Evolutionary conservation across 2,329 filamentous ascomycete genomes (phyloP), one percentile per base, ranked within the genome.

Genomic region (Trichoderma sp.): DNA sequence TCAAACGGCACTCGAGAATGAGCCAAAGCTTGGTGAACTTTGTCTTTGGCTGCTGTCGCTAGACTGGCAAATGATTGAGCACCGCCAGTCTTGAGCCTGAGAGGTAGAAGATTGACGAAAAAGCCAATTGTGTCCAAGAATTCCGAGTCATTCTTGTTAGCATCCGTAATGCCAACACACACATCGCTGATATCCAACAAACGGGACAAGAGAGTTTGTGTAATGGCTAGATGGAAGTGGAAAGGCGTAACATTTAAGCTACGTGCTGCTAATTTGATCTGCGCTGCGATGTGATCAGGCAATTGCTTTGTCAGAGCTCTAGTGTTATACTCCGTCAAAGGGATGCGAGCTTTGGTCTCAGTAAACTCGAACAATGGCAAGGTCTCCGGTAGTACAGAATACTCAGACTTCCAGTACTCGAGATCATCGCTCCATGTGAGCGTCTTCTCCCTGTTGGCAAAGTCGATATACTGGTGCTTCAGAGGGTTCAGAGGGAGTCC

Each of bases 1-100:
- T 89, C 84, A 71, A 89, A 87, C 0, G 88, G 88, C 4, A 89
- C n/a, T 14, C 29, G 18, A 29, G 38, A 71, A 45, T 76, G 64
- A 33, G 64, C 63, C 80, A 0, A 77, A 7, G 0, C 85, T 80
- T 75, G 18, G 24, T 41, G 35, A 9, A 59, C 67, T 29, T 59
- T 62, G 12, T 59, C 16, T 18, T 21, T 31, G 11, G 67, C 33
- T n/a, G 14, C 27, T 4, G 27, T 2, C 8, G 50, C 29, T 31
- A 71, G n/a, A 4, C 31, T 45, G 3, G 45, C 31, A n/a, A 71
- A 71, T 3, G 27, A 31, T 24, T 59, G 86, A 59, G 86, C 81
- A 2, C 85, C 80, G 0, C n/a, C 27, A 7, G 6, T 31, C 16
- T 24, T 59, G 24, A 71, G 60, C 1, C 67, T 50, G 24, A 71